Evolutionary conservation across 305 asterid genomes (phyloP), one percentile per base, ranked within the genome.

Genomic region (Andrographis paniculata): DNA sequence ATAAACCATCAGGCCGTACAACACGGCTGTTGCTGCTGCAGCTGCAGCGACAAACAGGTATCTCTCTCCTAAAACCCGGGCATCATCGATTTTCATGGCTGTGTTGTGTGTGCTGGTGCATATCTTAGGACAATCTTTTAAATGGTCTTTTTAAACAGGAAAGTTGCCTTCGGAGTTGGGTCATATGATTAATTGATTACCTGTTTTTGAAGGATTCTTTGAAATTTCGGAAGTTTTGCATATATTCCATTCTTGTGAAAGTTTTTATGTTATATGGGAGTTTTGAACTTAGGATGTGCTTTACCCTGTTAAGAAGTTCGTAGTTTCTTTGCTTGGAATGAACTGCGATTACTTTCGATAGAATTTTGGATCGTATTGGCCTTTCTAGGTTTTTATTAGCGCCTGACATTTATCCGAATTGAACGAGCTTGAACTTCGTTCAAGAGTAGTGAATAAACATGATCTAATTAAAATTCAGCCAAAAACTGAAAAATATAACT

Each of bases 41-140:
- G 38, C 38, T 2, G n/a, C n/a, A 24, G 30, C 30, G 8, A 24
- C 4, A 24, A 74, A 14, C 22, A 51, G 31, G 53, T 52, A 42
- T 50, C 37, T 72, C 68, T 67, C 47, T 28, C 69, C 70, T 28
- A 58, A 48, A 33, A 72, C 45, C 62, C 48, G 65, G 55, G 61
- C 55, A 49, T 60, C 53, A 46, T 60, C 53, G 48, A 64, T 52
- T 9, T 71, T 76, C 78, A 76, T 73, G 46, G 41, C 17, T 42
- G 14, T 7, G 14, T 9, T 42, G 24, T 52, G 10, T 42, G 24
- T 52, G 44, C 20, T 15, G 45, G 35, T 18, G 21, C 45, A 14
- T 12, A 37, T 17, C 27, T n/a, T 19, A 9, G 14, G 7, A 39
- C 38, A 11, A 2, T 0, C 4, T 22, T 17, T 15, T 33, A 11